Conservation (phyloP, 305 asterid species). For the Fraxinus ornus region DNA sequence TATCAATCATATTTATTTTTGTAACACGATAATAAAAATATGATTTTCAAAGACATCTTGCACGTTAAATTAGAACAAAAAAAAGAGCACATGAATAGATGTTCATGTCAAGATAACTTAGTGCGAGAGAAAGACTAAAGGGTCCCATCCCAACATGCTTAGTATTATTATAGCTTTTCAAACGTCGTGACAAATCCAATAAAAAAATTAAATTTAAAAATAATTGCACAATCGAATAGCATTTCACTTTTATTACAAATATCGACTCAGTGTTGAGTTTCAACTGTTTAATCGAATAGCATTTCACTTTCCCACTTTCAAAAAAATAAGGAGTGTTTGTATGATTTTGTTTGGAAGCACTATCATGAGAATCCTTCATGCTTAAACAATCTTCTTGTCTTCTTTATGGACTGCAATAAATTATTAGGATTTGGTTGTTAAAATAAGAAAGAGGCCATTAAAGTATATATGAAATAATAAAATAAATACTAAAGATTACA, state of each 20-base stretch:
- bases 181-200: neutral
- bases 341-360: constrained; percentile 22
- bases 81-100: too few species aligned
- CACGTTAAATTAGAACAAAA: too few species aligned
- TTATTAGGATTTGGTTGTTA: constrained; percentile 12
- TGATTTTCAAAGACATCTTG: too few species aligned
- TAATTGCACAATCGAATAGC: neutral
- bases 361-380: constrained; percentile 20
- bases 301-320: neutral
- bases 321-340: constrained; percentile 2
- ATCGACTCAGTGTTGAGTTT: neutral
- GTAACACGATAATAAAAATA: too few species aligned
- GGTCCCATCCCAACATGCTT: neutral
- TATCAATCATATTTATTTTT: too few species aligned
- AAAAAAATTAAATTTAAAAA: too few species aligned
- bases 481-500: neutral
- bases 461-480: neutral
- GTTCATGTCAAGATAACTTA: too few species aligned
- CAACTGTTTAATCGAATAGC: neutral
- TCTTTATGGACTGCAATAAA: neutral
- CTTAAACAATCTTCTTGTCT: constrained; percentile 25
- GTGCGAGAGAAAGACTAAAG: neutral
- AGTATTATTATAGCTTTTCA: neutral
- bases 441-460: neutral
- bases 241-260: neutral